Evolutionary conservation across 129 eudicot species (phyloP).

Genomic region (Ambrosia artemisiifolia): DNA sequence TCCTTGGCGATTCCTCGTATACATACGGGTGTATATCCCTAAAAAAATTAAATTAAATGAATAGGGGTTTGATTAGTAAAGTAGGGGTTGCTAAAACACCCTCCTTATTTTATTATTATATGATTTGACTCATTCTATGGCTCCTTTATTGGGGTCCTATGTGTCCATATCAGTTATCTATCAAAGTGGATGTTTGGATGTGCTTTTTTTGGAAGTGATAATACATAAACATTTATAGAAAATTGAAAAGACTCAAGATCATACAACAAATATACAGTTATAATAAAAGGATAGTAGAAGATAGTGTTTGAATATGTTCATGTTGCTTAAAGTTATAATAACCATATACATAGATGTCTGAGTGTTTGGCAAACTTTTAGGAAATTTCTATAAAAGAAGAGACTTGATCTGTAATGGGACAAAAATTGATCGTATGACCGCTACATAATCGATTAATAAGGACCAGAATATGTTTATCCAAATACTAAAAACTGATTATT

Average conservation of each 20-base stretch:
- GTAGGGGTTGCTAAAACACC: no score
- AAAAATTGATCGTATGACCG: neutral
- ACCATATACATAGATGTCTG: neutral
- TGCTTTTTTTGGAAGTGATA: neutral
- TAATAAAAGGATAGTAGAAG: neutral
- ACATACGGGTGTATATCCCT: no score
- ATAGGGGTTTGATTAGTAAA: no score
- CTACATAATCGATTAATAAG: neutral
- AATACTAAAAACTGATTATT: neutral
- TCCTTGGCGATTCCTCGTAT: no score
- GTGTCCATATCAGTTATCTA: neutral
- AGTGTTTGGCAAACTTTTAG: neutral
- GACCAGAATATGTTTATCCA: neutral
- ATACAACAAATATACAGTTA: neutral
- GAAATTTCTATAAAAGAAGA: neutral
- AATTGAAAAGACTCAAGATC: neutral
- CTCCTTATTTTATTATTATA: neutral
- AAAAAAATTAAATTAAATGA: no score
- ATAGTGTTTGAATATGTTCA: neutral
- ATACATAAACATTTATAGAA: neutral
- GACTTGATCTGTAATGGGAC: neutral
- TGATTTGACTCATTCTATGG: constrained; percentile 3
- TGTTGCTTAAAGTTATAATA: neutral
- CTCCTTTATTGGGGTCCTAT: neutral
- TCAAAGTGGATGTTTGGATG: neutral